phyloP scores from a whole-genome alignment of 2,329 filamentous ascomycete genomes.

The Hypomyces perniciosus region DNA sequence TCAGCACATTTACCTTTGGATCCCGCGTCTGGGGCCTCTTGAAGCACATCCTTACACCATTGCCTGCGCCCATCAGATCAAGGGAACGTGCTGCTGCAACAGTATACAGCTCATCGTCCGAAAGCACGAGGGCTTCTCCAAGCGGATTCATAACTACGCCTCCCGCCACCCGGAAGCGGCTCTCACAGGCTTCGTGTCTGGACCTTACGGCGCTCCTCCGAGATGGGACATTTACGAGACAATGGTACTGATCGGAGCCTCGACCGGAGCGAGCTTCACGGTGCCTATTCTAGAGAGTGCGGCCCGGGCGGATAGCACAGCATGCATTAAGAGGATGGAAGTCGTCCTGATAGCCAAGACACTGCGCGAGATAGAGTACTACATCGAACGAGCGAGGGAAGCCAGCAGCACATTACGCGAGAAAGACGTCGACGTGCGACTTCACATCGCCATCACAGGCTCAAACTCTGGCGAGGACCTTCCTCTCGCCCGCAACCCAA shows the following conservation, averaged over 20 bases:
- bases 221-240: slow-evolving; percentile 55
- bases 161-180: slow-evolving; percentile 28
- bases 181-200: slow-evolving; percentile 41
- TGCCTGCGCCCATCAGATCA: slow-evolving; percentile 46
- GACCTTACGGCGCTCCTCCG: slow-evolving; percentile 51
- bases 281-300: slow-evolving; percentile 54
- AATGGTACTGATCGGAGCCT: slow-evolving; percentile 53
- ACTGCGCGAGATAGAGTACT: slow-evolving; percentile 50
- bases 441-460: slow-evolving; percentile 50
- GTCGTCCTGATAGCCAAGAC: slow-evolving; percentile 48
- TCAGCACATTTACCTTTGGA: slow-evolving; percentile 57
- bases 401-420: slow-evolving; percentile 36
- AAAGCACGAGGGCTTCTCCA: slow-evolving; percentile 52
- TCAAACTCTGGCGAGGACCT: neutral
- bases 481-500: slow-evolving; percentile 2
- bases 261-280: slow-evolving; percentile 57
- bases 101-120: slow-evolving; percentile 54
- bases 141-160: slow-evolving; percentile 44
- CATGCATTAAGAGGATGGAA: slow-evolving; percentile 48
- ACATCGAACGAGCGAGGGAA: slow-evolving; percentile 42
- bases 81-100: slow-evolving; percentile 50
- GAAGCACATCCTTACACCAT: slow-evolving; percentile 59
- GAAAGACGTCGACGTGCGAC: slow-evolving; percentile 42
- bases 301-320: slow-evolving; percentile 33
- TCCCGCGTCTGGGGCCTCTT: slow-evolving; percentile 46